Evolutionary conservation across 441 rosid genomes (phyloP).

Genomic region (Raphanus hybrid): DNA sequence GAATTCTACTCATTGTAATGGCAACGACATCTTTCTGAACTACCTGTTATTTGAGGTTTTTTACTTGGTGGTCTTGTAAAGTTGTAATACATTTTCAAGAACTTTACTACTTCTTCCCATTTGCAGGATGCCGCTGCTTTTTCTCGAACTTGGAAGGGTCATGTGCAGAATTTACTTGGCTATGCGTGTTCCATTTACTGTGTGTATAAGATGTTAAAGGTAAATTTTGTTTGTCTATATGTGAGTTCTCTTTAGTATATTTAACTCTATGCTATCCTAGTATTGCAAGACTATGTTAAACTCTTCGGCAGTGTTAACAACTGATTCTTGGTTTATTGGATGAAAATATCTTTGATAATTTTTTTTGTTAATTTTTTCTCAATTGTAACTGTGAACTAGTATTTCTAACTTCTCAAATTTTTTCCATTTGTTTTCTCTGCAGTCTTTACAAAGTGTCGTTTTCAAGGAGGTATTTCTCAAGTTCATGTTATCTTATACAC

Average conservation of each 20-base stretch:
- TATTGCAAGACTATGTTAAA: conserved; percentile 18
- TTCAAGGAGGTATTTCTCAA: conserved; percentile 86
- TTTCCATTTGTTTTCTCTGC: conserved; percentile 50
- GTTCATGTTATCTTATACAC: conserved; percentile 26
- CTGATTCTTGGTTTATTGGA: conserved; percentile 5
- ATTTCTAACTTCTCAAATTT: conserved; percentile 28
- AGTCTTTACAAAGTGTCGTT: conserved; percentile 99
- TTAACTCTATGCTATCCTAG: conserved; percentile 19
- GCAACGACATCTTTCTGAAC: background rate
- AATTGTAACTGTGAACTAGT: conserved; percentile 4
- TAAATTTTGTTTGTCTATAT: conserved; percentile 37
- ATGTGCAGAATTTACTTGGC: conserved; percentile 97
- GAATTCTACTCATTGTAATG: conserved; percentile 15
- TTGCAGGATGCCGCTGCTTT: conserved; percentile 97
- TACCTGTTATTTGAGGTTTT: conserved; percentile 15
- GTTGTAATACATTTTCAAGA: conserved; percentile 6
- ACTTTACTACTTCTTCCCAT: conserved; percentile 21
- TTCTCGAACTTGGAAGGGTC: conserved; percentile 99
- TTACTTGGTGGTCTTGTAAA: conserved; percentile 10
- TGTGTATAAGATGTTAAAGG: conserved; percentile 99
- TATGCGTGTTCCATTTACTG: conserved; percentile 94
- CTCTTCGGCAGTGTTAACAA: conserved; percentile 8
- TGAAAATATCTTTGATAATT: background rate
- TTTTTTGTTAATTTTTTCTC: background rate
- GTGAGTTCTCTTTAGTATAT: conserved; percentile 8